Evolutionary conservation across 1,139 yeast genomes (phyloP).

Genomic region (Pichiaceae sp.): DNA sequence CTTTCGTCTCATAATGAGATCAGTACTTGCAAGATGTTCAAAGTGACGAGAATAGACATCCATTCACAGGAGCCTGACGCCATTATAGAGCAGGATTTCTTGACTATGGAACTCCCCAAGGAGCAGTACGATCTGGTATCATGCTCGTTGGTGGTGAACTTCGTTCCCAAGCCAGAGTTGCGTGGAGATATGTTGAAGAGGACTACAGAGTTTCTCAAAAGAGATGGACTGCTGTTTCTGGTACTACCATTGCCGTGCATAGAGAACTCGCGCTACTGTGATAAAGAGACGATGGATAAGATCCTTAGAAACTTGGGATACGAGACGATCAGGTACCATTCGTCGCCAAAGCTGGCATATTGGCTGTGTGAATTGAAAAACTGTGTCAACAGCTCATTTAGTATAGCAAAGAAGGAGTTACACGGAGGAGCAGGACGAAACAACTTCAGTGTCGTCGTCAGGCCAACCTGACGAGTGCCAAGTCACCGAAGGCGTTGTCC

Average conservation of each 20-base stretch:
- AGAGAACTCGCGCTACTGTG: conserved; percentile 70
- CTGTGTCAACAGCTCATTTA: conserved; percentile 5
- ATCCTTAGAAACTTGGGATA: conserved; percentile 60
- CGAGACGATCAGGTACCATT: conserved; percentile 34
- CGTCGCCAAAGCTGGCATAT: conserved; percentile 71
- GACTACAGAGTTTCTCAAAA: conserved; percentile 47
- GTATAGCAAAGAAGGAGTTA: conserved; percentile 38
- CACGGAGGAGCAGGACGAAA: conserved; percentile 48
- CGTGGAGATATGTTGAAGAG: conserved; percentile 73
- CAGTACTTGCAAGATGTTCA: conserved; percentile 45
- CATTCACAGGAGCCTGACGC: conserved; percentile 64
- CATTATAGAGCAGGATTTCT: conserved; percentile 73
- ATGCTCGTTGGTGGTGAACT: conserved; percentile 80
- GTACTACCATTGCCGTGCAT: conserved; percentile 89
- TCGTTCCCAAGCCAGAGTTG: conserved; percentile 63
- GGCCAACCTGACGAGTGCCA: conserved; percentile 1
- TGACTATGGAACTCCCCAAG: conserved; percentile 61
- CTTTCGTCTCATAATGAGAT: conserved; percentile 61
- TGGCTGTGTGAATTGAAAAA: conserved; percentile 55
- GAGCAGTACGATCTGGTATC: conserved; percentile 53
- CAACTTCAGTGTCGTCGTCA: conserved; percentile 46
- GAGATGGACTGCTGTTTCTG: conserved; percentile 36
- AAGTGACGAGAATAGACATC: conserved; percentile 63
- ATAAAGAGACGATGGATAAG: conserved; percentile 30
- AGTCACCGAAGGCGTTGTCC: conserved; percentile 19